Percentiles rank a stretch among this genome's conserved stretches.
Evolutionary conservation across 495 filamentous ascomycete species (phyloP).

Genomic region (Neurospora africana): DNA sequence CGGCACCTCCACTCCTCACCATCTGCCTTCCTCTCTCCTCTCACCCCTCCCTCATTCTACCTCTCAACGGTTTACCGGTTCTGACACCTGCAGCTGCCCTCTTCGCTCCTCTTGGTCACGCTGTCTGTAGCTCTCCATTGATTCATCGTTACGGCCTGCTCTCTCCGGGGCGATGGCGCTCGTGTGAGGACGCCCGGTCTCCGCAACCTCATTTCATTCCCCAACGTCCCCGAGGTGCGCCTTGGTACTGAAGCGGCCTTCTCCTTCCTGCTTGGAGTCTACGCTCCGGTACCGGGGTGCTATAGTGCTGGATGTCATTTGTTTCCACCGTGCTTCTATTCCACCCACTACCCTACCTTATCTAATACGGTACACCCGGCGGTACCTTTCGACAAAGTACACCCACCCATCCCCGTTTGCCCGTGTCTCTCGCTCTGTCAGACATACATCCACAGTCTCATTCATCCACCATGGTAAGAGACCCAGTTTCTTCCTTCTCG

Average conservation of each 20-base stretch:
- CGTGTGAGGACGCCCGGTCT: constrained; percentile 26
- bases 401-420: constrained; percentile 13
- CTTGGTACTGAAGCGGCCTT: constrained; percentile 8
- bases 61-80: constrained; percentile 14
- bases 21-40: constrained; percentile 2
- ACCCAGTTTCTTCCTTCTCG: constrained; percentile 10
- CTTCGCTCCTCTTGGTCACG: constrained; percentile 26
- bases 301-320: constrained; percentile 2
- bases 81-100: constrained; percentile 19
- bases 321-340: constrained; percentile 8
- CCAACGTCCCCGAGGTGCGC: constrained; percentile 21
- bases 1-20: constrained; percentile 5
- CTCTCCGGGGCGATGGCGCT: constrained; percentile 19
- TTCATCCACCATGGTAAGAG: constrained; percentile 34
- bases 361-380: constrained; percentile 14
- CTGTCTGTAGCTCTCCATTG: constrained; percentile 16
- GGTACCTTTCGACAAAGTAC: constrained; percentile 15
- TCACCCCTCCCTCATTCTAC: constrained; percentile 10
- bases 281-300: constrained; percentile 5
- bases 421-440: constrained; percentile 18
- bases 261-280: constrained; percentile 8
- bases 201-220: constrained; percentile 18
- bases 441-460: background rate
- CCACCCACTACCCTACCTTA: constrained; percentile 1
- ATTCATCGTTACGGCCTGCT: constrained; percentile 6